Evolutionary conservation across 495 filamentous ascomycete genomes (phyloP), one percentile per base, ranked within the genome.

Genomic region (Penicillium herquei): DNA sequence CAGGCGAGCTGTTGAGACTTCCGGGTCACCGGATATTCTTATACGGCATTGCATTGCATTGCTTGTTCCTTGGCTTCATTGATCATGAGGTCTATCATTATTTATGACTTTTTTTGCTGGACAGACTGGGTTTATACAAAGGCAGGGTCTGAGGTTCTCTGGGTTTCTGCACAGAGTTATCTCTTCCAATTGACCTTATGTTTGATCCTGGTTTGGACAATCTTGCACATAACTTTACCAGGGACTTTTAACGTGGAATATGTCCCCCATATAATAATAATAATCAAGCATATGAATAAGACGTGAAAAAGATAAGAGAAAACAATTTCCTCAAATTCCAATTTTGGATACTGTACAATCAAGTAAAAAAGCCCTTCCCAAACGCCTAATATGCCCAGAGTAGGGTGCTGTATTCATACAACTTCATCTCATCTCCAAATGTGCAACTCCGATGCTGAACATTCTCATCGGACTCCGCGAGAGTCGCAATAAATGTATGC

Each of bases 311-410:
- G 42, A 39, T 39, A 35, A 51, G 32, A 7, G 41, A 21, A 41
- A 41, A 17, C 21, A 17, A 8, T 50, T 51, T 37, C 26, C 35
- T 11, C 18, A 33, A 54, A 49, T 51, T 12, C 46, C 31, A 39
- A 11, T 17, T 10, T 49, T 49, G 46, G 34, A 49, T 49, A 39
- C 34, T 46, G 43, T 46, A 46, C 43, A 46, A 46, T 46, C 31
- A 26, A 33, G 41, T 46, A 31, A 26, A 46, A n/a, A 26, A 14
- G 9, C 16, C 34, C 7, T 39, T 13, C 57, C 60, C 47, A 18
- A 75, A 73, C 67, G 60, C 70, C 70, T 14, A 55, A 45, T 47
- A 69, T 70, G 67, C 66, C 58, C 61, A 71, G 66, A 73, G 70
- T 57, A 72, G 71, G 68, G 65, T 37, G 16, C 7, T 73, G 59